Evolutionary conservation across 108 stramenopile genomes (phyloP).

Genomic region (Nannochloropsis salina): DNA sequence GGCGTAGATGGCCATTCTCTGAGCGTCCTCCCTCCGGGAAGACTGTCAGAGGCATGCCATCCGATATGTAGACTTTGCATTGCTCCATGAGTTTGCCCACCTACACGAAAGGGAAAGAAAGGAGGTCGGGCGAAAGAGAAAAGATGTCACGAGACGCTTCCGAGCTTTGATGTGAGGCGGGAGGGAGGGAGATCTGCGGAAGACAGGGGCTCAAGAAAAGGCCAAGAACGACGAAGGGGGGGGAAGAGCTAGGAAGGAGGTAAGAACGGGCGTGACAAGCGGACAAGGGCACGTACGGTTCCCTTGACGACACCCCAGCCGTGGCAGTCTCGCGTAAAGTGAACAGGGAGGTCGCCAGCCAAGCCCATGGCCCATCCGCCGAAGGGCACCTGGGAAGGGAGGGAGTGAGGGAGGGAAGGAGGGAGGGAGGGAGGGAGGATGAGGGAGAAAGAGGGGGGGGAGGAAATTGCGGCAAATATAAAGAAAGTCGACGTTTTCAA

Average conservation of each 20-base stretch:
- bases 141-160: background rate
- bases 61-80: background rate
- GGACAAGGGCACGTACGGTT: background rate
- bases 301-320: background rate
- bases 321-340: background rate
- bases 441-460: background rate
- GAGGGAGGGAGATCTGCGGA: background rate
- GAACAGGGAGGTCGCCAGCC: background rate
- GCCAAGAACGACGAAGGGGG: background rate
- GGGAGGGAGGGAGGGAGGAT: background rate
- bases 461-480: background rate
- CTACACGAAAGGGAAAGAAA: background rate
- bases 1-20: slow-evolving; percentile 5
- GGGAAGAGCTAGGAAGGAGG: background rate
- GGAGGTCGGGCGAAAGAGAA: background rate
- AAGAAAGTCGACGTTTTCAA: background rate
- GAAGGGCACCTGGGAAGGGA: background rate
- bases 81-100: background rate
- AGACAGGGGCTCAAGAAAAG: no score
- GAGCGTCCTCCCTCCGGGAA: background rate
- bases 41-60: background rate
- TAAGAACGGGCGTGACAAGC: background rate
- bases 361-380: background rate
- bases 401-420: background rate
- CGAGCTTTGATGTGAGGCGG: background rate